Conservation (phyloP, 2,329 filamentous ascomycete species). For the Pseudodiploospora longispora region DNA sequence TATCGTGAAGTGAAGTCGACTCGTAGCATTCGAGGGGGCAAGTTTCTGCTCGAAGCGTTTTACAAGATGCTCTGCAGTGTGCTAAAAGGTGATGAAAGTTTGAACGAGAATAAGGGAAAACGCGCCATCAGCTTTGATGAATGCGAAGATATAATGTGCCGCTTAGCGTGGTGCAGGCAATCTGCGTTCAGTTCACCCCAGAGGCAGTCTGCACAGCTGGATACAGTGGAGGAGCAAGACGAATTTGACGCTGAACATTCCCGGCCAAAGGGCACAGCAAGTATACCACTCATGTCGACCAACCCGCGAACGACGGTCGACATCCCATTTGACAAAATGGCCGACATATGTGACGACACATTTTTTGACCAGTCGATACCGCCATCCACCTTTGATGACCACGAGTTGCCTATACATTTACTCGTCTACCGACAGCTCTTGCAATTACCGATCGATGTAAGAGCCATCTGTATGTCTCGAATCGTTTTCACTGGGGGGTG, state of each 20-base stretch:
- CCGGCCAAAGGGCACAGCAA: conserved; percentile 21
- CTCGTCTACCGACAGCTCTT: conserved; percentile 72
- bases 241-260: conserved; percentile 35
- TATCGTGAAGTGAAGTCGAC: conserved; percentile 70
- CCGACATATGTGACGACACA: conserved; percentile 65
- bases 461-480: conserved; percentile 78
- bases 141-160: conserved; percentile 69
- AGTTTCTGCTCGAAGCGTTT: conserved; percentile 60
- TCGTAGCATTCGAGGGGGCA: conserved; percentile 68
- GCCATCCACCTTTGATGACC: conserved; percentile 64
- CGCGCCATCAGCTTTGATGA: conserved; percentile 60
- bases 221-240: conserved; percentile 50
- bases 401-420: conserved; percentile 71
- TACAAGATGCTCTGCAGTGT: conserved; percentile 48
- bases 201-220: conserved; percentile 29
- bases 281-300: conserved; percentile 39
- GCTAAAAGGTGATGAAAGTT: conserved; percentile 17
- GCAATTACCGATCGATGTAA: conserved; percentile 70
- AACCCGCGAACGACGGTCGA: conserved; percentile 46
- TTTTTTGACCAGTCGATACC: conserved; percentile 56
- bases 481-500: conserved; percentile 81
- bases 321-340: conserved; percentile 61
- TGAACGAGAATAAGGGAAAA: conserved; percentile 16
- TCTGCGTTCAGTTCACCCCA: conserved; percentile 23
- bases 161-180: conserved; percentile 66